Evolutionary conservation across 495 filamentous ascomycete genomes (phyloP), one percentile per base, ranked within the genome.

Genomic region (Penicillium roqueforti): DNA sequence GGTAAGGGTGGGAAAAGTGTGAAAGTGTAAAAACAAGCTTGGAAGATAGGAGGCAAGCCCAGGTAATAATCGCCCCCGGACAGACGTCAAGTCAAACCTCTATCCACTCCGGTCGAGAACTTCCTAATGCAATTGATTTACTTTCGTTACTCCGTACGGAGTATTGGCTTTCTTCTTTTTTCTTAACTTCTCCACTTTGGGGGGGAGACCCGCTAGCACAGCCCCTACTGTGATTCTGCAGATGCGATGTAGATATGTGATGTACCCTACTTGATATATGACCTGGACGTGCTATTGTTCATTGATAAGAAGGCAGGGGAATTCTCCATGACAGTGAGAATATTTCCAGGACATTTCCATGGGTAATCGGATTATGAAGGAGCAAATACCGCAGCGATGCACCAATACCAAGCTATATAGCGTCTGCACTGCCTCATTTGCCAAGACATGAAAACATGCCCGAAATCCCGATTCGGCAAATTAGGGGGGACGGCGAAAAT

Each of bases 401-500:
- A 13, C 36, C 26, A 51, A 51, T 40, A 42, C 37, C 49, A 41
- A 41, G 48, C 37, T 32, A 6, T 23, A 41, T 51, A 31, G 37
- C 14, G 11, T 16, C 47, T 61, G 59, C 59, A 61, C 59, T 61
- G 59, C 59, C 59, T 61, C 59, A 37, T 18, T 57, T 9, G 58
- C 58, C 58, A 61, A 61, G 58, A 44, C 46, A 36, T 47, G 25
- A 26, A 6, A 26, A 6, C 25, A 31, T 31, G 28, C 28, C 9
- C 3, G 28, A 13, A 10, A 32, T 32, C 36, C 48, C 47, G 22
- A 31, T 26, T 29, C 22, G 38, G 48, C 31, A 36, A 39, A 42
- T 4, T 29, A 44, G 34, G 46, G 46, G 28, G 28, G 25, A 26
- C 6, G 25, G 28, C 0, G 0, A 6, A 9, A 9, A 28, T 26